phyloP scores from a whole-genome alignment of 2,329 filamentous ascomycete species.

The Cladophialophora psammophila region DNA sequence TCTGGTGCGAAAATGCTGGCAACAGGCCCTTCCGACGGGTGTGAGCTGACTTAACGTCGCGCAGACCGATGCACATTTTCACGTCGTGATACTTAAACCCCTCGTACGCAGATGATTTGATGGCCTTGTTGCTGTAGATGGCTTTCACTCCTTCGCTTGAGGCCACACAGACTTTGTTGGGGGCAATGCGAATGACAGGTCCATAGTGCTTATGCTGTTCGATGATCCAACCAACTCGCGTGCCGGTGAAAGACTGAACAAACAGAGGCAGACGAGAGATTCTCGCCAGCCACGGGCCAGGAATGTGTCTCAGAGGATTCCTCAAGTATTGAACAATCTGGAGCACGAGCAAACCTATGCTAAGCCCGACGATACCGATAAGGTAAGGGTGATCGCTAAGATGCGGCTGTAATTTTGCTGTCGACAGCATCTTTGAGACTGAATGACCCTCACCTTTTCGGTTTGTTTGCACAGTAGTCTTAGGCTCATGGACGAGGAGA shows the following conservation, averaged over 20 bases:
- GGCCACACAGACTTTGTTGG: slow-evolving; percentile 50
- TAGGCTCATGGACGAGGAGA: no score
- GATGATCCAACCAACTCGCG: slow-evolving; percentile 24
- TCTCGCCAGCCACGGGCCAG: slow-evolving; percentile 5
- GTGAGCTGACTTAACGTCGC: slow-evolving; percentile 52
- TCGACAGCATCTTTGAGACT: no score
- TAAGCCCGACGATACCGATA: no score
- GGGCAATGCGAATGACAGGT: slow-evolving; percentile 46
- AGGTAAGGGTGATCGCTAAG: no score
- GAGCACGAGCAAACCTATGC: no score
- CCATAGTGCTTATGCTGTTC: slow-evolving; percentile 45
- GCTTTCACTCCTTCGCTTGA: slow-evolving; percentile 53
- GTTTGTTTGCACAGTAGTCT: no score
- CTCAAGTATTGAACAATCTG: slow-evolving; percentile 26
- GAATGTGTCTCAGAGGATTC: slow-evolving; percentile 3
- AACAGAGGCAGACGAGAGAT: slow-evolving; percentile 10
- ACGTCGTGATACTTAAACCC: slow-evolving; percentile 65
- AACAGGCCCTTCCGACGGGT: slow-evolving; percentile 59
- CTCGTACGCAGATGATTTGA: slow-evolving; percentile 58
- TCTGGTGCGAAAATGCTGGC: slow-evolving; percentile 53
- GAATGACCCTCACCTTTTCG: no score
- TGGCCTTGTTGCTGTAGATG: slow-evolving; percentile 59
- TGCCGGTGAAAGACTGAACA: slow-evolving; percentile 4
- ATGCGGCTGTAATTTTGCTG: no score
- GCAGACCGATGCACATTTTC: slow-evolving; percentile 56